Base-by-base conservation (phyloP, 768 basidiomycete species). In the Gloeopeniophorella convolvens region DNA sequence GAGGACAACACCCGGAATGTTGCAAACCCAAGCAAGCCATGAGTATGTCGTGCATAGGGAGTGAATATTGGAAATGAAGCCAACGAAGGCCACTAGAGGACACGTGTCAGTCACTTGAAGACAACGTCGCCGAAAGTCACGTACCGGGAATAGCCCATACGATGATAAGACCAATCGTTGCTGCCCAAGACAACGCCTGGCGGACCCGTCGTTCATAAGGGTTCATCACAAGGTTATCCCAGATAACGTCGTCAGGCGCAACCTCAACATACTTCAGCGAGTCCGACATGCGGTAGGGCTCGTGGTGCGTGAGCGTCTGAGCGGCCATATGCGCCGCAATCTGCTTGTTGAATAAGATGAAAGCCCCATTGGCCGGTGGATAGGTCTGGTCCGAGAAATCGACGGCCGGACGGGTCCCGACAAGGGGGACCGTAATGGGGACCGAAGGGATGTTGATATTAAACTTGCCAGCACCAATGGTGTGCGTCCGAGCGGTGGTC, bases 291-390 rank as follows among this genome's bases (percentile, higher is more conserved):
- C 78, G 70, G 59, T 89, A 89, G 21, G 90, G 90, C 44, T 82
- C 79, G 61, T 94, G 83, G 65, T 94, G 88, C 5, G 79, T 70
- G 34, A 94, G 68, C 3, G 73, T 71, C 66, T 93, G 83, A 30
- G 77, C 75, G 1, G 88, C 91, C 65, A 97, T 71, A 66, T 98
- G 93, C 15, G 94, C 93, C 3, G 89, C 86, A 54, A 96, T 88
- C 71, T 97, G 95, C 58, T 80, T 76, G 65, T 92, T 82, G 76
- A 97, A 98, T 18, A 87, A 83, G 51, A 98, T 75, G 65, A 98
- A 98, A 7, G 86, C 86, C 27, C 82, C 85, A 59, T 68, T 68
- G 26, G 62, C 59, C 12, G 67, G 66, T 11, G 65, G 65, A 46
- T 68, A 67, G 11, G 62, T 64, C 54, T 64, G 65, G 11, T 59